Evolutionary conservation across 768 basidiomycete genomes (phyloP).

Genomic region (Suillus tomentosus): DNA sequence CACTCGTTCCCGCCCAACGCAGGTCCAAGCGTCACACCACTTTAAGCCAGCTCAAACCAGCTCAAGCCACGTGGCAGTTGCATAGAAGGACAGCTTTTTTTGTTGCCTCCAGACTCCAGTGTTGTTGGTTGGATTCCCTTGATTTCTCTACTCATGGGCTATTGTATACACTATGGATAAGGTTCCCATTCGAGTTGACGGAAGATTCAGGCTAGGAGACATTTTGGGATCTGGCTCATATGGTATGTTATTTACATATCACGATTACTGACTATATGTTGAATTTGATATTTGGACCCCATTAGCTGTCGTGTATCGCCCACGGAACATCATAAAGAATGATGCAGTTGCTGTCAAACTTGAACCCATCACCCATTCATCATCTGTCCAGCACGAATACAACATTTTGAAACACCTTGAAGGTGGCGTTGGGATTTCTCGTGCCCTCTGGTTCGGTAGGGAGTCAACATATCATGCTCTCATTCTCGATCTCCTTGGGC

Average conservation of each 20-base stretch:
- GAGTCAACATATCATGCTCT: too few relatives aligned
- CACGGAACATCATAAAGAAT: background rate
- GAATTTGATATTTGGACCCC: background rate
- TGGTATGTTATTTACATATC: background rate
- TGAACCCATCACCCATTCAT: too few relatives aligned
- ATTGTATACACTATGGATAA: conserved; percentile 2
- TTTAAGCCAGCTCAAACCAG: background rate
- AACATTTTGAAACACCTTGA: too few relatives aligned
- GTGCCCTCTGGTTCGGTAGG: too few relatives aligned
- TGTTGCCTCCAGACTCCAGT: background rate
- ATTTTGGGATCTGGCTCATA: background rate
- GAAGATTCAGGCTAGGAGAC: background rate
- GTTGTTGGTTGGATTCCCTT: background rate
- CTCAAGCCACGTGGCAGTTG: too few relatives aligned
- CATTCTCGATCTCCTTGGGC: too few relatives aligned
- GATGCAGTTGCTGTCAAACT: background rate
- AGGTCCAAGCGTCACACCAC: too few relatives aligned
- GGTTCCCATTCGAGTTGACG: background rate
- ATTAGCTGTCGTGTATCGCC: background rate
- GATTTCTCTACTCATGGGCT: background rate
- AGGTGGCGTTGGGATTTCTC: too few relatives aligned
- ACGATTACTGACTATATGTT: background rate
- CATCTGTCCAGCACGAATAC: too few relatives aligned
- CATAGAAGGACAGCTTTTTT: background rate
- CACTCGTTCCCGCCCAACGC: too few relatives aligned